Evolutionary conservation across 1,284 basidiomycete genomes (phyloP), one percentile per base, ranked within the genome.

Genomic region (Polyporus tsugae): DNA sequence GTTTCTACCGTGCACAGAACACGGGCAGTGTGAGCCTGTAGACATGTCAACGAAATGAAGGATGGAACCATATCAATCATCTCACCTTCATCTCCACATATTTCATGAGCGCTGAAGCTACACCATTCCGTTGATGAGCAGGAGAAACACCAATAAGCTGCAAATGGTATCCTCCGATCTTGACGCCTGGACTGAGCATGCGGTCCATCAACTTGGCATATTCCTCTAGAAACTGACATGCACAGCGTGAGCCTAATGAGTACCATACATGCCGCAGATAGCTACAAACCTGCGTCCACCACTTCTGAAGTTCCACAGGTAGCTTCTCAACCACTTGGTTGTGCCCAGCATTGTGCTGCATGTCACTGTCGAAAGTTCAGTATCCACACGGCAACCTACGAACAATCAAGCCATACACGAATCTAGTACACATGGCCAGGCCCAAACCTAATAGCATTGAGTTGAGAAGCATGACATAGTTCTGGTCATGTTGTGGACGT

Each of bases 71-170:
- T n/a, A 0, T n/a, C 39, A 36, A 33, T 11, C 11, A 49, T 29
- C 64, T n/a, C 25, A 70, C 75, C 73, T 74, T 74, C 11, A 60
- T 63, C 46, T 73, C 74, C 0, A 62, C 70, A 22, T 60, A 65
- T 3, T 49, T 33, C 11, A 72, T 66, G 6, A 76, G 68, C 0
- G 70, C 59, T 5, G 41, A 64, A 0, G 67, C 74, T 2, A 69
- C 65, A 25, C 75, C 75, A 38, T 70, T 72, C 36, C 46, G 44
- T 59, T 73, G 74, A 41, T 73, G 67, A 2, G 65, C 66, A 2
- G 73, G 75, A 9, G 55, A n/a, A 1, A 70, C 67, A 4, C 74
- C 75, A 35, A 76, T 67, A 25, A 73, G 41, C 55, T 76, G 75
- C 25, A 73, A 61, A 55, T 76, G 74, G n/a, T 73, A 75, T n/a